Conservation (phyloP, 108 stramenopile genomes). For the Cyclostephanos tholiformis region DNA sequence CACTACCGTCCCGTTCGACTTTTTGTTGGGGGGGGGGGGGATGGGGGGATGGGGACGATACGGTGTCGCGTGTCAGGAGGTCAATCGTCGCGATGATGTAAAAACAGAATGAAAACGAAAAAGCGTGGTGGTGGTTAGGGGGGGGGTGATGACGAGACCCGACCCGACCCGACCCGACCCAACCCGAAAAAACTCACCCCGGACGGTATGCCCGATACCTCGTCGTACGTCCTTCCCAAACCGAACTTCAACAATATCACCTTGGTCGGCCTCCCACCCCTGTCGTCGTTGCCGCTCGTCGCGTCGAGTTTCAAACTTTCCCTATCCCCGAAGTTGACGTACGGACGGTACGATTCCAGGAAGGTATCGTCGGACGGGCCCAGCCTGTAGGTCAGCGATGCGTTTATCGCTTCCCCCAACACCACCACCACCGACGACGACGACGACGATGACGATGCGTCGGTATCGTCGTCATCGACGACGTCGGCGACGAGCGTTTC, state of each 20-base stretch:
- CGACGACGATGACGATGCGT: too few relatives aligned
- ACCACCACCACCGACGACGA: too few relatives aligned
- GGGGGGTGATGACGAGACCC: neutral
- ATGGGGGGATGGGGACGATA: too few relatives aligned
- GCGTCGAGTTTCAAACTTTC: conserved; percentile 25
- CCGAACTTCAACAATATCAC: conserved; percentile 20
- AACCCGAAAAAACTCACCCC: neutral
- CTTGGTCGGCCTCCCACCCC: conserved; percentile 20
- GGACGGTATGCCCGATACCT: too few relatives aligned
- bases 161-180: neutral
- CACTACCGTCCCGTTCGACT: neutral
- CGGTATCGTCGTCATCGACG: too few relatives aligned
- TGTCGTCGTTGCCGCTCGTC: neutral
- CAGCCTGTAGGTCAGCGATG: neutral
- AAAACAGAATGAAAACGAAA: too few relatives aligned
- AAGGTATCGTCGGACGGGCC: conserved; percentile 23
- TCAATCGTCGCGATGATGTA: too few relatives aligned
- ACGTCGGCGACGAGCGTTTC: too few relatives aligned
- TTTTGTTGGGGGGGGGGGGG: neutral
- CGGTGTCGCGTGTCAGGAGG: too few relatives aligned
- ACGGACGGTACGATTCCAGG: conserved; percentile 18
- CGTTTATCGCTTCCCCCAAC: too few relatives aligned
- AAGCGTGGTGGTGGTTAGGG: too few relatives aligned
- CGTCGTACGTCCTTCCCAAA: neutral
- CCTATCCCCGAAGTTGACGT: conserved; percentile 1